These are phyloP conservation scores for Podaxis sp. DNA, from an alignment of 768 basidiomycete genomes.

Conservation along the genomic window DNA sequence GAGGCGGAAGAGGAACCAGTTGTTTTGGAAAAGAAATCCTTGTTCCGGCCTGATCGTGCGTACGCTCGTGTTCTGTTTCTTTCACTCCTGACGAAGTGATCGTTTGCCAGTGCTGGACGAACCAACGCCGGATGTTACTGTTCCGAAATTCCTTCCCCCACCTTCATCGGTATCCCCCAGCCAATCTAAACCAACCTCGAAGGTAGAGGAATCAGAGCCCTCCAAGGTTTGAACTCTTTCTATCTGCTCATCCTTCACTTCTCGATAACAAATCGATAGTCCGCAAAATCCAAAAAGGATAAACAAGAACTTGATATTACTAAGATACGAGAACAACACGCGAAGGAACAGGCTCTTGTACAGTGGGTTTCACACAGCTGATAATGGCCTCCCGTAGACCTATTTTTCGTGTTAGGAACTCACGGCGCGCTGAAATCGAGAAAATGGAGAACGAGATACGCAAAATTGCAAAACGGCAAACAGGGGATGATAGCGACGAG, in stretches of 20 bases:
- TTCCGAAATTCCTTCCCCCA: slow-evolving; percentile 38
- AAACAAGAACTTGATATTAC: slow-evolving; percentile 47
- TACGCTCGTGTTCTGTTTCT: slow-evolving; percentile 11
- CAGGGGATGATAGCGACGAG: slow-evolving; percentile 58
- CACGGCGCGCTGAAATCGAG: slow-evolving; percentile 73
- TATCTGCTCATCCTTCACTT: background rate
- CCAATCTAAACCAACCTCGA: slow-evolving; percentile 11
- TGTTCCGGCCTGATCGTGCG: slow-evolving; percentile 82
- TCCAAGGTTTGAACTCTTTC: slow-evolving; percentile 13
- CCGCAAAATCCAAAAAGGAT: slow-evolving; percentile 36
- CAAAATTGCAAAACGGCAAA: slow-evolving; percentile 60
- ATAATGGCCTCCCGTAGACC: background rate
- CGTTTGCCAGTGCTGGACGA: slow-evolving; percentile 32
- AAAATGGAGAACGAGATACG: slow-evolving; percentile 89
- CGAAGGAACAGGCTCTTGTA: slow-evolving; percentile 58
- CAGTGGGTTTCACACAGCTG: slow-evolving; percentile 37
- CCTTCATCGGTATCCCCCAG: slow-evolving; percentile 17
- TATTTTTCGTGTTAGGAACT: slow-evolving; percentile 34
- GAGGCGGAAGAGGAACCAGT: slow-evolving; percentile 53
- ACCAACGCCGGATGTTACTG: slow-evolving; percentile 20
- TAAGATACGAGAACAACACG: slow-evolving; percentile 74
- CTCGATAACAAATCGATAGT: slow-evolving; percentile 7
- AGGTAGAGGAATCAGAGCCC: slow-evolving; percentile 5
- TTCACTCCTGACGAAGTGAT: background rate
- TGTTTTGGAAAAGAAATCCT: slow-evolving; percentile 71